Conservation (phyloP, 345 rosid genomes). For the Linum trigynum region DNA sequence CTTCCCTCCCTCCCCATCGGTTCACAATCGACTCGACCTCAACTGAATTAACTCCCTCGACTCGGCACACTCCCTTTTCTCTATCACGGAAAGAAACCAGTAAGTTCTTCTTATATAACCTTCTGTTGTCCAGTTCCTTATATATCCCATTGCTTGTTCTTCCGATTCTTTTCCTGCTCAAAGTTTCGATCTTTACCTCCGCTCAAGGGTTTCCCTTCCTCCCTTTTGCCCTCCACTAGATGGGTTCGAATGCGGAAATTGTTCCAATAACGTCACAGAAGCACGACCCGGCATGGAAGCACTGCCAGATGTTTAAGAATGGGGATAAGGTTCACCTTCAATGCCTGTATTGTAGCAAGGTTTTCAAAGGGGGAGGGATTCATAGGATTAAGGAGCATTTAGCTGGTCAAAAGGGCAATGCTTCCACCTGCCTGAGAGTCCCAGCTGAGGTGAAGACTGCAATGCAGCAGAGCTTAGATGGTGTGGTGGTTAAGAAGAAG, state of each 20-base stretch:
- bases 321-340: constrained; percentile 68
- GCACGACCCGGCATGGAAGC: constrained; percentile 92
- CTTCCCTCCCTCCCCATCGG: no score
- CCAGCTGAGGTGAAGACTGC: constrained; percentile 48
- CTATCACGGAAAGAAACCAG: no score
- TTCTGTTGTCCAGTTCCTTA: no score
- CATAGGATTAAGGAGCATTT: constrained; percentile 93
- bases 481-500: constrained; percentile 24
- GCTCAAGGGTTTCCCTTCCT: not conserved
- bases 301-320: constrained; percentile 70
- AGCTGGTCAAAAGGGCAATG: constrained; percentile 86
- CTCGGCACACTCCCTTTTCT: no score
- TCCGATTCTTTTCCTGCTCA: no score
- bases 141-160: no score
- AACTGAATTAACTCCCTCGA: no score
- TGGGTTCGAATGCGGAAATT: constrained; percentile 38
- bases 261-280: constrained; percentile 66
- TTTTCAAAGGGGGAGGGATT: constrained; percentile 94
- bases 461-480: constrained; percentile 70
- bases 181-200: not conserved
- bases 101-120: no score
- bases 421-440: constrained; percentile 59
- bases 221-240: not conserved
- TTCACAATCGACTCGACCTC: no score
- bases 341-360: constrained; percentile 63